A percentile compares a stretch with the other conserved stretches of the same genome.
phyloP scores from a whole-genome alignment of 139 green algal species.

The Closterium sp. region DNA sequence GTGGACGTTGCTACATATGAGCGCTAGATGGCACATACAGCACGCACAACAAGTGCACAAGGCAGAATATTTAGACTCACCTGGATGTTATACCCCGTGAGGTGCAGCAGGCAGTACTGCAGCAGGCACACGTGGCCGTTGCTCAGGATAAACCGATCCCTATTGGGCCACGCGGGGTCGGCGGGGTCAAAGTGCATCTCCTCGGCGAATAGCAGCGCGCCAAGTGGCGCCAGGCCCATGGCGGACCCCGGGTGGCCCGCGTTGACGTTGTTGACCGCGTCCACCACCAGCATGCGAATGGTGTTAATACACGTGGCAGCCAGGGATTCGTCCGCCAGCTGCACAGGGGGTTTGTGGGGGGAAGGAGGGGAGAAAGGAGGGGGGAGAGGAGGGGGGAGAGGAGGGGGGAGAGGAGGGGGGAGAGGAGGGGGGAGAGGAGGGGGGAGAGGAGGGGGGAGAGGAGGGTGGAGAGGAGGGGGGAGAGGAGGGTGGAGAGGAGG shows the following conservation, averaged over 20 bases:
- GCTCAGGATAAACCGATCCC: slow-evolving; percentile 96
- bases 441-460: not conserved
- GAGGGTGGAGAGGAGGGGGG: not conserved
- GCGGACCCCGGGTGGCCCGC: slow-evolving; percentile 90
- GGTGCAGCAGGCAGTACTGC: slow-evolving; percentile 92
- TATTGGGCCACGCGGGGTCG: slow-evolving; percentile 87
- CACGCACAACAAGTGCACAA: not conserved
- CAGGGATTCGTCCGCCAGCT: not conserved
- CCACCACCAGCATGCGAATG: slow-evolving; percentile 68
- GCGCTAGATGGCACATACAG: not conserved
- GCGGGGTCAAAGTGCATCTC: slow-evolving; percentile 91
- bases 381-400: no score
- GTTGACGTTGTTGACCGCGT: slow-evolving; percentile 68
- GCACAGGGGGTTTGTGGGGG: not conserved
- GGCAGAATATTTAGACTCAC: not conserved
- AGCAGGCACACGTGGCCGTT: slow-evolving; percentile 97
- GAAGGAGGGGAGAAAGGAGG: not conserved
- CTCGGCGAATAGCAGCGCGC: slow-evolving; percentile 90
- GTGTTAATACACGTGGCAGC: slow-evolving; percentile 54
- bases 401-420: not conserved
- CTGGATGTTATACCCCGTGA: slow-evolving; percentile 75
- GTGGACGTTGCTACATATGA: not conserved
- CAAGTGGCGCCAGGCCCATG: slow-evolving; percentile 94
- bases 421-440: not conserved
- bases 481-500: not conserved